Conservation (phyloP, 305 asterid genomes). For the Withania somnifera region DNA sequence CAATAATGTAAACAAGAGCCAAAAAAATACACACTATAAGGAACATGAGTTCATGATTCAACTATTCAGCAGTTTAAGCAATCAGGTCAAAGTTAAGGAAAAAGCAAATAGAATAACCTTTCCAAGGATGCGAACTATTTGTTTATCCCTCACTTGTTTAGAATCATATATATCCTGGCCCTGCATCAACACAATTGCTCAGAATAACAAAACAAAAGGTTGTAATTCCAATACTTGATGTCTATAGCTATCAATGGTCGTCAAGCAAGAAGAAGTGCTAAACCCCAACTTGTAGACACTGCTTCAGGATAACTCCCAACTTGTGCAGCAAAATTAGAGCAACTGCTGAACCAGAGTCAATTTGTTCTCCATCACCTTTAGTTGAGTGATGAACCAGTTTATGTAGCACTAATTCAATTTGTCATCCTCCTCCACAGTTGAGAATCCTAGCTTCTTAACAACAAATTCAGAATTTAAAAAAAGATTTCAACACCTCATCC, state of each 20-base stretch:
- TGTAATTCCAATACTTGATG: neutral
- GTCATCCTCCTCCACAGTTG: neutral
- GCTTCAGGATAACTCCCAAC: neutral
- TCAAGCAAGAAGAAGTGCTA: neutral
- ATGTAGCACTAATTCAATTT: neutral
- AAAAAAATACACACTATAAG: neutral
- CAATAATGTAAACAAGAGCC: neutral
- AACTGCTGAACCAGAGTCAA: neutral
- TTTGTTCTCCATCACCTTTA: neutral
- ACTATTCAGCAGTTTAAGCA: neutral
- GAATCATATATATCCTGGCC: slow-evolving; percentile 83
- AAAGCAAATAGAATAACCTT: slow-evolving; percentile 31
- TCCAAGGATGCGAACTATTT: slow-evolving; percentile 88
- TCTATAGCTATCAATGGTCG: neutral
- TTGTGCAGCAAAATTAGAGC: neutral
- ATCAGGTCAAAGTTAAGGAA: neutral
- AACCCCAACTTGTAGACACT: neutral
- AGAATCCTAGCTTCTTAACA: neutral
- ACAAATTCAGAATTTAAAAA: neutral
- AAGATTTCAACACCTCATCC: neutral
- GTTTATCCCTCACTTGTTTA: slow-evolving; percentile 92
- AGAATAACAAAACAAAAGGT: neutral
- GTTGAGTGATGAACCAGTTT: neutral
- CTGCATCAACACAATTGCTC: slow-evolving; percentile 18
- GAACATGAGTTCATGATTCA: neutral